A percentile compares a stretch with the other conserved stretches of the same genome.
phyloP scores from a whole-genome alignment of 108 stramenopile species.

The Conticribra guillardii region DNA sequence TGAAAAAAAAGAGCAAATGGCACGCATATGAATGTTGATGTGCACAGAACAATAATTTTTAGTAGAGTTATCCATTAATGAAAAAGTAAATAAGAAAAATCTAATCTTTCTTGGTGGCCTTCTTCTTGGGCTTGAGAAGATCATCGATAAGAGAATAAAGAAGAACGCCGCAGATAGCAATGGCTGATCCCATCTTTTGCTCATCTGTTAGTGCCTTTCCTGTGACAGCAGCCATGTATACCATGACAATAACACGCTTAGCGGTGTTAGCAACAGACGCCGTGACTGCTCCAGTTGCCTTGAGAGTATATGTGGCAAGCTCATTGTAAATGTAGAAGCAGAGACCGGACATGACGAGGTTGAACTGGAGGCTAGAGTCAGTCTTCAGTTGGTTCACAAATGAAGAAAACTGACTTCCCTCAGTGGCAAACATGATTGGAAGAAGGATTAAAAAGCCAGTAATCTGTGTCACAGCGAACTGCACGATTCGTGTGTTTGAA shows the following conservation, averaged over 20 bases:
- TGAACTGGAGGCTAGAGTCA: slow-evolving; percentile 52
- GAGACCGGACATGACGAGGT: slow-evolving; percentile 58
- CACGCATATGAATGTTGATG: too few species aligned
- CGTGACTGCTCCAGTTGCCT: slow-evolving; percentile 59
- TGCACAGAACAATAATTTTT: too few species aligned
- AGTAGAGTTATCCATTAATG: too few species aligned
- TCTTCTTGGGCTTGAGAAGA: slow-evolving; percentile 52
- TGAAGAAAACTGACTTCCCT: slow-evolving; percentile 43
- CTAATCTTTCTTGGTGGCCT: slow-evolving; percentile 32
- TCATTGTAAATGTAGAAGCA: slow-evolving; percentile 68
- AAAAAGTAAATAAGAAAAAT: not conserved
- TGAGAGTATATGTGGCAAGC: slow-evolving; percentile 62
- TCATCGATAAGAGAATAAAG: slow-evolving; percentile 63
- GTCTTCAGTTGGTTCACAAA: slow-evolving; percentile 54
- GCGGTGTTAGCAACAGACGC: slow-evolving; percentile 67
- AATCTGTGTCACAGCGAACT: slow-evolving; percentile 65
- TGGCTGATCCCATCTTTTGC: slow-evolving; percentile 55
- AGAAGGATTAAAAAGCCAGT: slow-evolving; percentile 57
- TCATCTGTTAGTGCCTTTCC: slow-evolving; percentile 58
- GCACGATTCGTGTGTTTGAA: not conserved
- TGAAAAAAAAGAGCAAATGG: too few species aligned
- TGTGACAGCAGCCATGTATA: slow-evolving; percentile 63
- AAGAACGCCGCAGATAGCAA: slow-evolving; percentile 58
- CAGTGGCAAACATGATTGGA: slow-evolving; percentile 57
- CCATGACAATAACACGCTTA: slow-evolving; percentile 63